Conservation (phyloP, 1,139 yeast genomes). For the Saccharomyces hybrid region DNA sequence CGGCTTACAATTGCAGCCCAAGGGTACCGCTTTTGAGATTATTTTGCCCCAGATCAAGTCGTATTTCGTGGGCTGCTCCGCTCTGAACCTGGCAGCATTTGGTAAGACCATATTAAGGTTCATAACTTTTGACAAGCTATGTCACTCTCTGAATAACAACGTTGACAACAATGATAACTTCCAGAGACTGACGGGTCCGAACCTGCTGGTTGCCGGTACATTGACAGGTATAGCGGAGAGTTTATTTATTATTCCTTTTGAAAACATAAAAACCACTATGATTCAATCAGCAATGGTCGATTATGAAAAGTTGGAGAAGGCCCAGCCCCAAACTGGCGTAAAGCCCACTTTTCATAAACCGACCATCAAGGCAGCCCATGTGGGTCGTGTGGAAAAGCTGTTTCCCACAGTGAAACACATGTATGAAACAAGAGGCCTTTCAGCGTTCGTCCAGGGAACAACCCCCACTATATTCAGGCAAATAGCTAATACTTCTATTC, state of each 20-base stretch:
- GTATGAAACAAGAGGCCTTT: slow-evolving; percentile 63
- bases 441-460: slow-evolving; percentile 78
- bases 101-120: slow-evolving; percentile 68
- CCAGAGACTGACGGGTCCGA: slow-evolving; percentile 49
- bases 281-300: slow-evolving; percentile 50
- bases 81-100: slow-evolving; percentile 69
- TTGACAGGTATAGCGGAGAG: slow-evolving; percentile 82
- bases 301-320: slow-evolving; percentile 6
- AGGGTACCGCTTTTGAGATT: slow-evolving; percentile 1
- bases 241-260: slow-evolving; percentile 82
- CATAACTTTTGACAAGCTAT: slow-evolving; percentile 66
- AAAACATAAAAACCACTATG: slow-evolving; percentile 78
- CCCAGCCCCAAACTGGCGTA: slow-evolving; percentile 1
- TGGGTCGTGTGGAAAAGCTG: slow-evolving; percentile 11
- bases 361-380: slow-evolving; percentile 7
- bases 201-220: slow-evolving; percentile 75
- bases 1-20: slow-evolving; percentile 49
- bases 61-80: slow-evolving; percentile 70
- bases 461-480: slow-evolving; percentile 75
- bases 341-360: slow-evolving; percentile 22
- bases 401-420: slow-evolving; percentile 49
- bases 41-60: slow-evolving; percentile 25
- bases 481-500: slow-evolving; percentile 66
- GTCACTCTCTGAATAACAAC: slow-evolving; percentile 56
- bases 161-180: slow-evolving; percentile 40